Evolutionary conservation across 257 asterid species (phyloP).

Genomic region (Nicotiana paniculata): DNA sequence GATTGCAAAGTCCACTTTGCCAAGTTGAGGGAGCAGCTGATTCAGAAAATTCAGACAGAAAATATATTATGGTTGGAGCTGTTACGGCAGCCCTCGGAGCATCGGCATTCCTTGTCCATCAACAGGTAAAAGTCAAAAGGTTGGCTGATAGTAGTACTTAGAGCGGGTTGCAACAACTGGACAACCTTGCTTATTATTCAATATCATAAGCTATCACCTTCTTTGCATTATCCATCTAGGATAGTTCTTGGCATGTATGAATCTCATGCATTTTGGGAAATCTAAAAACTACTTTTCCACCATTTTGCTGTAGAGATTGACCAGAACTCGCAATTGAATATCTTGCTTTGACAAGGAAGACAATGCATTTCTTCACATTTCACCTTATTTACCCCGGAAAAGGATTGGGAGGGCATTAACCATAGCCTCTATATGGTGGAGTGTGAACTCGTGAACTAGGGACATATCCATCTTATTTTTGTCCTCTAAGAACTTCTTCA

Average conservation of each 20-base stretch:
- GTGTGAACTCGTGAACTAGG: neutral
- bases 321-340: neutral
- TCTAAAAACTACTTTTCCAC: neutral
- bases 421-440: neutral
- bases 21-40: constrained; percentile 26
- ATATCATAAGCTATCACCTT: neutral
- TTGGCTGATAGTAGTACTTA: neutral
- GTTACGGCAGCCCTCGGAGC: constrained; percentile 97
- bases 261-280: neutral
- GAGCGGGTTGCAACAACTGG: neutral
- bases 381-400: neutral
- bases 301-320: neutral
- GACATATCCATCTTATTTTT: neutral
- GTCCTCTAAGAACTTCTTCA: neutral
- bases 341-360: neutral
- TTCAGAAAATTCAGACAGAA: constrained; percentile 30
- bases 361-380: neutral
- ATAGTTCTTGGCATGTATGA: neutral
- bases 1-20: constrained; percentile 17
- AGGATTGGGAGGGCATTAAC: neutral
- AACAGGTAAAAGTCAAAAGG: constrained; percentile 42
- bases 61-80: constrained; percentile 64
- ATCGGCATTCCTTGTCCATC: constrained; percentile 68
- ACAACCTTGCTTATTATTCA: neutral
- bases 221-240: neutral